Evolutionary conservation across 2,329 filamentous ascomycete species (phyloP).

Genomic region (Pseudogymnoascus sp.): DNA sequence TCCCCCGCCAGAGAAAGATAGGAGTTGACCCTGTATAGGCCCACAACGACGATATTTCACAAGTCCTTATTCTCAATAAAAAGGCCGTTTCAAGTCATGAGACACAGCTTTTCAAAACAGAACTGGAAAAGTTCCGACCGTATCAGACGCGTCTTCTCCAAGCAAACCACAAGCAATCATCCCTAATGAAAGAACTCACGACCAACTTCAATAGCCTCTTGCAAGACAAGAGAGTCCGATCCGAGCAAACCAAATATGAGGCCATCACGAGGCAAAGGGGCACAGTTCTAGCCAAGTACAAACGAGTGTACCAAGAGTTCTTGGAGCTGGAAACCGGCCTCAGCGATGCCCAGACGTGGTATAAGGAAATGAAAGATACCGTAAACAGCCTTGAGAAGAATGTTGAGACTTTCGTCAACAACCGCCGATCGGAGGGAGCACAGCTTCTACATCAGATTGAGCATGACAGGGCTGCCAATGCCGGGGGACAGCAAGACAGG

Average conservation of each 20-base stretch:
- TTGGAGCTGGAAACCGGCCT: slow-evolving; percentile 81
- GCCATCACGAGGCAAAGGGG: slow-evolving; percentile 73
- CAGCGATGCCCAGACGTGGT: slow-evolving; percentile 83
- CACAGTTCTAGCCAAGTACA: slow-evolving; percentile 76
- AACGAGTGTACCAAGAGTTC: slow-evolving; percentile 85
- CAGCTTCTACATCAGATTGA: slow-evolving; percentile 76
- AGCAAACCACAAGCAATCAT: slow-evolving; percentile 89
- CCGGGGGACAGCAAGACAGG: slow-evolving; percentile 48
- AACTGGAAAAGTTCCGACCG: slow-evolving; percentile 93
- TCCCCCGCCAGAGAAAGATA: background rate
- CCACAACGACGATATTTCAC: slow-evolving; percentile 93
- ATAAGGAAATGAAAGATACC: slow-evolving; percentile 90
- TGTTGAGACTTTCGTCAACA: slow-evolving; percentile 93
- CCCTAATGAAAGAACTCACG: slow-evolving; percentile 90
- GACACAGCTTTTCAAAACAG: slow-evolving; percentile 82
- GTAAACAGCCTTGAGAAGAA: slow-evolving; percentile 90
- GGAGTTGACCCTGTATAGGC: slow-evolving; percentile 45
- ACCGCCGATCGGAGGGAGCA: slow-evolving; percentile 81
- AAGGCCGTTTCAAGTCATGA: slow-evolving; percentile 92
- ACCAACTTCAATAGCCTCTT: slow-evolving; percentile 76
- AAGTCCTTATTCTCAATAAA: slow-evolving; percentile 94
- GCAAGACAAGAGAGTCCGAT: slow-evolving; percentile 86
- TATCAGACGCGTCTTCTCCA: slow-evolving; percentile 87
- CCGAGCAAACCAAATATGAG: slow-evolving; percentile 95
- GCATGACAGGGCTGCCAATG: slow-evolving; percentile 26